A percentile compares a stretch with the other conserved stretches of the same genome.
These are phyloP conservation scores for Schizochytrium sp. DNA, from an alignment of 108 stramenopile species.

Conservation along the genomic window DNA sequence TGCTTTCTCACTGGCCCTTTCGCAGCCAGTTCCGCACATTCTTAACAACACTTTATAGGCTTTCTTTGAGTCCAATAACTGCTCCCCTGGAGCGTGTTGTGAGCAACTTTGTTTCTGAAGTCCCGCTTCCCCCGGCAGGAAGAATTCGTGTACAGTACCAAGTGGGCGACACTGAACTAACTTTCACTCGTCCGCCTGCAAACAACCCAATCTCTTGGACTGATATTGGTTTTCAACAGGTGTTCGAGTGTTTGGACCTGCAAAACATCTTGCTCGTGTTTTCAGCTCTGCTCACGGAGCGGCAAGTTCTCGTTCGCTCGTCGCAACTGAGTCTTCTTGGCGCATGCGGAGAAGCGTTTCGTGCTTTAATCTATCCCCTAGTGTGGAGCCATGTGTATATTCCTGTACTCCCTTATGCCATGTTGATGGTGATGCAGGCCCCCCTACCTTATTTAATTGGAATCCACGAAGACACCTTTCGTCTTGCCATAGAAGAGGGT, in stretches of 20 bases:
- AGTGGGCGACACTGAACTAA: constrained; percentile 68
- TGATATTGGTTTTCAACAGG: constrained; percentile 84
- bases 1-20: constrained; percentile 89
- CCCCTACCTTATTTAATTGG: constrained; percentile 88
- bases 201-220: constrained; percentile 85
- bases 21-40: constrained; percentile 81
- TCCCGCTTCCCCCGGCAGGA: constrained; percentile 87
- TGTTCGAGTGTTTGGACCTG: constrained; percentile 83
- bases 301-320: constrained; percentile 83
- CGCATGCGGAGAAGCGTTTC: constrained; percentile 84
- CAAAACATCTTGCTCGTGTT: constrained; percentile 83
- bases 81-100: constrained; percentile 90
- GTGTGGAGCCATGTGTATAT: constrained; percentile 89
- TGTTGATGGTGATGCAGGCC: constrained; percentile 87
- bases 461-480: constrained; percentile 84
- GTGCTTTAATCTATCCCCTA: constrained; percentile 87
- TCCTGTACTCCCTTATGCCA: constrained; percentile 83
- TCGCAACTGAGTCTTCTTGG: constrained; percentile 78
- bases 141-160: constrained; percentile 78
- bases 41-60: constrained; percentile 83
- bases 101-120: constrained; percentile 84
- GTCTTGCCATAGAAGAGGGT: constrained; percentile 69
- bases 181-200: constrained; percentile 80
- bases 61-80: constrained; percentile 87
- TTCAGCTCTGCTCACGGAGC: constrained; percentile 82